Conservation (phyloP, 257 asterid genomes). For the Solanum corneliomulleri region DNA sequence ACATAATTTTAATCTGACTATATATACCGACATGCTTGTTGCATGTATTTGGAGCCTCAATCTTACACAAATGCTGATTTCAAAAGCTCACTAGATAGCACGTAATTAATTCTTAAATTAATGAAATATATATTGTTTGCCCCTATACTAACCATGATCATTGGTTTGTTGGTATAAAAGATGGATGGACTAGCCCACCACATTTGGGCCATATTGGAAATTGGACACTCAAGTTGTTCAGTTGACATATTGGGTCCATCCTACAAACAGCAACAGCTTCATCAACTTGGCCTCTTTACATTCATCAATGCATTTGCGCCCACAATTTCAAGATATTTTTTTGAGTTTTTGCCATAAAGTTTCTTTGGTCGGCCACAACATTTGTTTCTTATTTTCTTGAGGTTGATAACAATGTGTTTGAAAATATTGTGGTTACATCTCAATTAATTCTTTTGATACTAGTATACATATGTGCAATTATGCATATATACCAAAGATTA, state of each 20-base stretch:
- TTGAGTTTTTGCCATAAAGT: background rate
- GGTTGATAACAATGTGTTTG: background rate
- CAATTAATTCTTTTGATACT: background rate
- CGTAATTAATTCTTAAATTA: too few relatives aligned
- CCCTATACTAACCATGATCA: background rate
- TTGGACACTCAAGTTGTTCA: background rate
- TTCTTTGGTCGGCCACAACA: background rate
- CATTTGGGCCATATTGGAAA: background rate
- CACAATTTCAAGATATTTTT: background rate
- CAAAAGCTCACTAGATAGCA: rapidly evolving
- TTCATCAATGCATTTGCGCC: background rate
- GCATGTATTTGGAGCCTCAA: rapidly evolving
- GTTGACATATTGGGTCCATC: background rate
- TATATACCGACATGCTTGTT: too few relatives aligned
- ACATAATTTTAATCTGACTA: too few relatives aligned
- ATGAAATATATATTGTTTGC: too few relatives aligned
- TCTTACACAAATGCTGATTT: rapidly evolving
- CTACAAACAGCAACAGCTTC: background rate
- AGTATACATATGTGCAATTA: background rate
- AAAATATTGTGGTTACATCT: background rate
- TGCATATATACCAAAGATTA: background rate
- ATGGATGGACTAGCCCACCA: background rate
- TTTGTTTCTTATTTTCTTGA: background rate
- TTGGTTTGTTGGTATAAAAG: background rate
- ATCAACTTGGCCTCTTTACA: background rate